These are phyloP conservation scores for Malbranchea zuffiana DNA, from an alignment of 2,329 filamentous ascomycete genomes.

Conservation along the genomic window DNA sequence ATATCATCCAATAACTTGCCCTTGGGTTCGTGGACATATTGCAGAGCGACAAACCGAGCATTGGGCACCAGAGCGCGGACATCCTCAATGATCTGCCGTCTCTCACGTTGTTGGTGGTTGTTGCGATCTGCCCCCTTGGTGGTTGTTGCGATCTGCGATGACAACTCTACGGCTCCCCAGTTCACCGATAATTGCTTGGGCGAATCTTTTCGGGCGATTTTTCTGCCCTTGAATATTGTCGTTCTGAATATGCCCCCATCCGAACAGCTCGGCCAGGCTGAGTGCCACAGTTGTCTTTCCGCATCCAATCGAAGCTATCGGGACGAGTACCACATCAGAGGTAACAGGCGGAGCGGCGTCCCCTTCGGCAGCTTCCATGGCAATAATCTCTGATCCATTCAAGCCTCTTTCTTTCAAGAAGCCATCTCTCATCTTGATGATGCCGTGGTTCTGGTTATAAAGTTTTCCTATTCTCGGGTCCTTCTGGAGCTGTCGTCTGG, in stretches of 20 bases:
- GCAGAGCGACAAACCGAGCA: slow-evolving; percentile 68
- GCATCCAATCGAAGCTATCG: slow-evolving; percentile 87
- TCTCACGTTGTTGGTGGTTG: slow-evolving; percentile 80
- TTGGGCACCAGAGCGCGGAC: slow-evolving; percentile 50
- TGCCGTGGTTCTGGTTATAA: slow-evolving; percentile 85
- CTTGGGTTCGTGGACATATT: slow-evolving; percentile 68
- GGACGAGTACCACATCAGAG: slow-evolving; percentile 67
- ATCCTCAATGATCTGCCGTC: slow-evolving; percentile 76
- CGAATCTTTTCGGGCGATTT: slow-evolving; percentile 67
- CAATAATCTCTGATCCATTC: slow-evolving; percentile 82
- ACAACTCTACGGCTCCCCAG: slow-evolving; percentile 60
- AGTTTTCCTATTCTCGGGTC: slow-evolving; percentile 56
- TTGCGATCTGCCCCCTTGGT: slow-evolving; percentile 90
- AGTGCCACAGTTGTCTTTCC: slow-evolving; percentile 90
- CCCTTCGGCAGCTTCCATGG: slow-evolving; percentile 46
- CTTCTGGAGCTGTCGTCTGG: slow-evolving; percentile 57
- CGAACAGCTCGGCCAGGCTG: slow-evolving; percentile 70
- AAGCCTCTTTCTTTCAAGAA: slow-evolving; percentile 75
- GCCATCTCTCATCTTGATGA: slow-evolving; percentile 79
- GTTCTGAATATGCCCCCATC: slow-evolving; percentile 90
- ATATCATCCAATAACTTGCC: slow-evolving; percentile 56
- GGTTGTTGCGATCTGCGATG: slow-evolving; percentile 89
- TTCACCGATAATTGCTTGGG: slow-evolving; percentile 54
- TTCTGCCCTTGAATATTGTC: slow-evolving; percentile 79
- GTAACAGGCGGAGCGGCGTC: slow-evolving; percentile 37